Conservation (phyloP, 169 alveolate genomes). For the Cytauxzoon felis region DNA sequence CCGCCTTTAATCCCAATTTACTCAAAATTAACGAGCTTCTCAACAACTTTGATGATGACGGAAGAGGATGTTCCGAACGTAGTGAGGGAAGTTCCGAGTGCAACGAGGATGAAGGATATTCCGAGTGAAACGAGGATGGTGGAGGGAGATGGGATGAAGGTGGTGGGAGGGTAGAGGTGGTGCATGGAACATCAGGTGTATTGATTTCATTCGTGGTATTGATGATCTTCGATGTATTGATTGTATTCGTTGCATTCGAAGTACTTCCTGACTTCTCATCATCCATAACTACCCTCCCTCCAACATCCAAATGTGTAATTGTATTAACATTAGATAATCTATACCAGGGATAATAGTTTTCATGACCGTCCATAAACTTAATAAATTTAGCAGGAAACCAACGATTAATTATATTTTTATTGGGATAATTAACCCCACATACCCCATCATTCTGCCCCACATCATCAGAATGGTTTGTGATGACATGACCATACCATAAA, state of each 20-base stretch:
- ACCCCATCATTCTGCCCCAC: too few species aligned
- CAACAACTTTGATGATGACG: too few species aligned
- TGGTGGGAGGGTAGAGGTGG: not conserved
- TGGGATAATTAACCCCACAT: too few species aligned
- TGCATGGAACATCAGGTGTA: slow-evolving; percentile 7
- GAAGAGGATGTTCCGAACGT: not conserved
- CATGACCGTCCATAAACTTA: not conserved
- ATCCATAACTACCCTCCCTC: not conserved
- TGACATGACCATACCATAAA: slow-evolving; percentile 37
- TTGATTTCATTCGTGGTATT: slow-evolving; percentile 25
- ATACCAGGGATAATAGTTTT: slow-evolving; percentile 3
- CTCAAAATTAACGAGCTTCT: not conserved
- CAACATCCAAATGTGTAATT: slow-evolving; percentile 12
- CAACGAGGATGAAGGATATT: not conserved
- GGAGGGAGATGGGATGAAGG: not conserved
- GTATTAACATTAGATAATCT: slow-evolving; percentile 28
- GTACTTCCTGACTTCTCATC: slow-evolving; percentile 21
- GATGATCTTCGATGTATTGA: slow-evolving; percentile 24
- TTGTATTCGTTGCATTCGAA: slow-evolving; percentile 14
- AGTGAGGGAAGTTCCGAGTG: not conserved
- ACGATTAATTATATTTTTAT: not conserved
- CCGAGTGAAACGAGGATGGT: not conserved
- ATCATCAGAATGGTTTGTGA: too few species aligned
- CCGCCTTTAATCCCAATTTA: not conserved
- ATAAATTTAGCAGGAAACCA: slow-evolving; percentile 53